A percentile compares a stretch with the other conserved stretches of the same genome.
These are phyloP conservation scores for Verticillium nonalfalfae DNA, from an alignment of 2,329 filamentous ascomycete genomes.

Conservation along the genomic window DNA sequence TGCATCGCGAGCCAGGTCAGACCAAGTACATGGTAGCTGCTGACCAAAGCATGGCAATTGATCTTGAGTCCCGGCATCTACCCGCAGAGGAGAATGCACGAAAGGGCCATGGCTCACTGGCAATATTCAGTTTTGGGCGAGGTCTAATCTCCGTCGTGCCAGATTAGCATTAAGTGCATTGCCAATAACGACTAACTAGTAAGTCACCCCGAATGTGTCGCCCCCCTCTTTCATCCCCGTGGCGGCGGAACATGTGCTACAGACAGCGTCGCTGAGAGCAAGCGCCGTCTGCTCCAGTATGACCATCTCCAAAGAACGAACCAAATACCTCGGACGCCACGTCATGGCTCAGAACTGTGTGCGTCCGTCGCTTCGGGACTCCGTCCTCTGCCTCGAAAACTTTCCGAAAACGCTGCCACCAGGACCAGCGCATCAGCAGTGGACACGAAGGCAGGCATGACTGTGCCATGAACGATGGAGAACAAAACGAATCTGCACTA, in stretches of 20 bases:
- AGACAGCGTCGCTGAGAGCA: neutral
- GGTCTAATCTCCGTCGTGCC: neutral
- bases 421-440: neutral
- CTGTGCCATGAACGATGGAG: neutral
- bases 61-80: neutral
- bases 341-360: neutral
- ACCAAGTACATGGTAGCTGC: neutral
- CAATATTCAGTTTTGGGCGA: neutral
- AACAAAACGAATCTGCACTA: neutral
- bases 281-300: neutral
- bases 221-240: neutral
- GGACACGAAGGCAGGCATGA: neutral
- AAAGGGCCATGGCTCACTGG: neutral
- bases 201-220: neutral
- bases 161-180: neutral
- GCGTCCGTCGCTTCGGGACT: neutral
- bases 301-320: neutral
- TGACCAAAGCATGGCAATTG: neutral
- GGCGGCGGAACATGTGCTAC: too few relatives aligned
- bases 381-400: neutral
- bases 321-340: neutral
- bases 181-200: neutral
- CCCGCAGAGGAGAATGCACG: neutral
- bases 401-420: neutral
- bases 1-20: neutral